Percentiles rank a stretch among this genome's conserved stretches.
Conservation (phyloP, 192 early-diverging fungal genomes). For the Coemansia sp. region DNA sequence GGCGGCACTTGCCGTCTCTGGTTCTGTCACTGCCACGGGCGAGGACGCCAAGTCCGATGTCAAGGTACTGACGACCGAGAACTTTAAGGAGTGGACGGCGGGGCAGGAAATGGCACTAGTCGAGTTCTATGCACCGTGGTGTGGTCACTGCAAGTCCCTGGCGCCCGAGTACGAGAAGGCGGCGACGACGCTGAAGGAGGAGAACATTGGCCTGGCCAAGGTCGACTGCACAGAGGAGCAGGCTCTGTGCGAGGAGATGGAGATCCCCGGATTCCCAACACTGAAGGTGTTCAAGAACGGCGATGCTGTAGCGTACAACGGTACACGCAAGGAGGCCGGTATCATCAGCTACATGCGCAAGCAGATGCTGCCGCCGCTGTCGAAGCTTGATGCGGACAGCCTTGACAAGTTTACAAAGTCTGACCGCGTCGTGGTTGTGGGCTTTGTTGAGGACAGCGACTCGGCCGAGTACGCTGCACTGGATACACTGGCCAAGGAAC, state of each 20-base stretch:
- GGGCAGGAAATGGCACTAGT: slow-evolving; percentile 75
- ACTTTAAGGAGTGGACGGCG: slow-evolving; percentile 63
- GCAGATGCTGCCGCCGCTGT: slow-evolving; percentile 83
- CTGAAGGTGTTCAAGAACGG: slow-evolving; percentile 86
- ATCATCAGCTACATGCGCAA: slow-evolving; percentile 95
- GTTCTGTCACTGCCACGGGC: slow-evolving; percentile 13
- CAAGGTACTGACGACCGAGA: slow-evolving; percentile 55
- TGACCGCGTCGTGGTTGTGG: slow-evolving; percentile 90
- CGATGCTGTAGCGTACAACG: slow-evolving; percentile 72
- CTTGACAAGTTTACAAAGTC: slow-evolving; percentile 75
- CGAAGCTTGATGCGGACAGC: slow-evolving; percentile 65
- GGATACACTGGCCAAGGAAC: slow-evolving; percentile 68
- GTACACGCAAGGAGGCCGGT: slow-evolving; percentile 79
- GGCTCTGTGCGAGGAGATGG: slow-evolving; percentile 77
- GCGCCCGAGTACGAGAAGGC: slow-evolving; percentile 95
- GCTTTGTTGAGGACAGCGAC: slow-evolving; percentile 65
- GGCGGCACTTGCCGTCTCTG: slow-evolving; percentile 40
- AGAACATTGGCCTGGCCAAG: slow-evolving; percentile 81
- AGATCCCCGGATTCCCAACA: slow-evolving; percentile 89
- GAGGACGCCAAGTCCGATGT: slow-evolving; percentile 26
- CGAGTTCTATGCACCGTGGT: slow-evolving; percentile 98
- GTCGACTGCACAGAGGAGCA: slow-evolving; percentile 94
- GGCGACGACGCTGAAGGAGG: slow-evolving; percentile 79
- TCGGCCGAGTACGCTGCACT: slow-evolving; percentile 67
- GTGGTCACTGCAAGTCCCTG: slow-evolving; percentile 92